A percentile compares a stretch with the other conserved stretches of the same genome.
Conservation (phyloP, 1,284 basidiomycete species). For the Uromyces viciae-fabae region DNA sequence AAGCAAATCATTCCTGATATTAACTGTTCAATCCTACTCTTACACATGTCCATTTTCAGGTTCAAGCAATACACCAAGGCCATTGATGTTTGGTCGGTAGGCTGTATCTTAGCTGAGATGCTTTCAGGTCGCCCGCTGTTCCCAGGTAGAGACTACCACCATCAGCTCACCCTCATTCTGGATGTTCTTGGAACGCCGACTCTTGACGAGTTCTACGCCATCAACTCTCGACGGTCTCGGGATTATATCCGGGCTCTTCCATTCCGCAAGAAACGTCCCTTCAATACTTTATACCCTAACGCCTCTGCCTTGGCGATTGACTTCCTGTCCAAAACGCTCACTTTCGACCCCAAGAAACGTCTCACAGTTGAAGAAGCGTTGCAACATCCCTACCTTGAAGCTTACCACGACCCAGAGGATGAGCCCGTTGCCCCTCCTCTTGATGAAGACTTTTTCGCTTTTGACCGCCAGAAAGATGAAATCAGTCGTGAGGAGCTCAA, state of each 20-base stretch:
- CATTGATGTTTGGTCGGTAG: constrained; percentile 72
- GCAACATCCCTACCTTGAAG: constrained; percentile 82
- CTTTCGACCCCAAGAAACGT: constrained; percentile 82
- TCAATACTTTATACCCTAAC: constrained; percentile 76
- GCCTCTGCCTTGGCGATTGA: constrained; percentile 80
- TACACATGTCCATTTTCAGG: not conserved
- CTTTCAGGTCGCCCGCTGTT: constrained; percentile 87
- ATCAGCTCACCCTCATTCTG: constrained; percentile 83
- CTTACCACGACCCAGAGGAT: constrained; percentile 61
- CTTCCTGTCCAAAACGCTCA: constrained; percentile 74
- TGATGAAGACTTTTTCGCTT: constrained; percentile 86
- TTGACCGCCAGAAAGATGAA: constrained; percentile 88
- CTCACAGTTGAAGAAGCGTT: constrained; percentile 87
- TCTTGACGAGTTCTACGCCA: constrained; percentile 83
- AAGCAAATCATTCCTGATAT: constrained; percentile 50
- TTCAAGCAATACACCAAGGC: constrained; percentile 53
- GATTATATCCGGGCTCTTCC: constrained; percentile 75
- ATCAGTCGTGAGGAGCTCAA: constrained; percentile 80
- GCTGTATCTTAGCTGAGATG: constrained; percentile 97
- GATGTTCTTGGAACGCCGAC: constrained; percentile 89
- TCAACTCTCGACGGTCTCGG: constrained; percentile 75
- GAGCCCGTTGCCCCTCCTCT: constrained; percentile 86
- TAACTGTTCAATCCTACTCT: not conserved
- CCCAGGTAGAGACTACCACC: constrained; percentile 90
- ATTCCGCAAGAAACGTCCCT: constrained; percentile 76